Conservation (phyloP, 176 grass and related monocot species). For the sorghum (Sorghum bicolor) region Sorghum_bicolor_NCBIv3 NC_012875.2:40313001-40313500, state of each 20-base stretch:
- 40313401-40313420: not conserved
- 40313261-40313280: not conserved
- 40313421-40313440: not conserved
- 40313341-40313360: not conserved
- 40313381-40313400: not conserved
- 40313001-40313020: not conserved
- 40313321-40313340: not conserved
- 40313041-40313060: not conserved
- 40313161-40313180: not conserved
- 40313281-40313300: not conserved
- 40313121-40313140: not conserved
- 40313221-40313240: not conserved
- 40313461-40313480: not conserved
- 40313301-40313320: not conserved
- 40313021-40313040: not conserved
- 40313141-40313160: not conserved
- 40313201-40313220: not conserved
- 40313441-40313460: not conserved
- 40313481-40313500: not conserved
- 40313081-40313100: not conserved
- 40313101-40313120: not conserved
- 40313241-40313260: not conserved
- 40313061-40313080: not conserved
- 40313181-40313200: not conserved
- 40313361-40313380: not conserved